These are phyloP conservation scores for Cucumis hystrix DNA, from an alignment of 306 rosid species.

Conservation along the genomic window DNA sequence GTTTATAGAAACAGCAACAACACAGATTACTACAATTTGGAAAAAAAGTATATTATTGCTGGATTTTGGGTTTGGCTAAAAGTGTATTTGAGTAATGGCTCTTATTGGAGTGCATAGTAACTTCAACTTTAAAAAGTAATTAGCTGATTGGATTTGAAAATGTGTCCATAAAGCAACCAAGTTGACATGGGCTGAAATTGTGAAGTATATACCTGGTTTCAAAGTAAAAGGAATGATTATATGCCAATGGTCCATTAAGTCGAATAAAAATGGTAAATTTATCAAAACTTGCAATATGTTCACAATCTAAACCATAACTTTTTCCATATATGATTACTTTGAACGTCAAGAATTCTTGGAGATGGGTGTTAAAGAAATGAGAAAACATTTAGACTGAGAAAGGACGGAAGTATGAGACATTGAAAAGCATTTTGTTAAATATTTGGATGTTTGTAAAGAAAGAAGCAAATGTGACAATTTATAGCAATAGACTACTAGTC, in stretches of 20 bases:
- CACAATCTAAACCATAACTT: background rate
- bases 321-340: background rate
- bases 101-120: background rate
- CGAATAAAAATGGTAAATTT: too few species aligned
- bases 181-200: background rate
- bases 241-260: background rate
- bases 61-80: background rate
- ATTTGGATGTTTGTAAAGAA: too few species aligned
- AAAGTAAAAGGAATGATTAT: background rate
- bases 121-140: too few species aligned
- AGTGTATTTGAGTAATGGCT: background rate
- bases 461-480: background rate
- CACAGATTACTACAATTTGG: background rate
- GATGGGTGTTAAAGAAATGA: too few species aligned
- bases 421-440: too few species aligned
- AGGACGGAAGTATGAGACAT: background rate
- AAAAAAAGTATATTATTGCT: too few species aligned
- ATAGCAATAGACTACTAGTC: background rate
- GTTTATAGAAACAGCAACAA: background rate
- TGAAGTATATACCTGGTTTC: background rate
- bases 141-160: too few species aligned
- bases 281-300: background rate
- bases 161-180: background rate
- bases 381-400: background rate
- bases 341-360: background rate